phyloP scores from a whole-genome alignment of 192 early-diverging fungal genomes.

The Podila epigama region DNA sequence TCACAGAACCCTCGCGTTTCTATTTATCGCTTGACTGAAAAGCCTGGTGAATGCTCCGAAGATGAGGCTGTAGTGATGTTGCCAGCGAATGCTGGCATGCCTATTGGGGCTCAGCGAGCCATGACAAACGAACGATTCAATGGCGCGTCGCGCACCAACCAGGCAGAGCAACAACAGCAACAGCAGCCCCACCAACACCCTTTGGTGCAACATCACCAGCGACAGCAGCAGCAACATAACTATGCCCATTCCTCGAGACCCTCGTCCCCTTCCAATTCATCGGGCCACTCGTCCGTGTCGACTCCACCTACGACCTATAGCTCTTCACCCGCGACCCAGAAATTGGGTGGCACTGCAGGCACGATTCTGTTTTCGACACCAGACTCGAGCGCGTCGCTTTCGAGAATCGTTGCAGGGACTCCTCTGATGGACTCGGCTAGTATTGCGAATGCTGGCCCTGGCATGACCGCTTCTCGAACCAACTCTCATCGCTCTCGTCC shows the following conservation, averaged over 20 bases:
- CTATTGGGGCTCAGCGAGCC: background rate
- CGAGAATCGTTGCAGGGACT: background rate
- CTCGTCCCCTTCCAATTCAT: constrained; percentile 19
- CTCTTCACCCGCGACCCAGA: constrained; percentile 18
- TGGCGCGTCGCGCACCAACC: background rate
- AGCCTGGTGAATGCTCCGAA: background rate
- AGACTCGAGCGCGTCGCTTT: constrained; percentile 2
- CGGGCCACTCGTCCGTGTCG: constrained; percentile 12
- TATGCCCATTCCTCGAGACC: constrained; percentile 10
- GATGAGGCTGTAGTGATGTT: background rate
- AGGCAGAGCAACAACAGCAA: background rate
- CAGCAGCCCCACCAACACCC: background rate
- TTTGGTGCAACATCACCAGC: background rate
- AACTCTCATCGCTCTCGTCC: too few relatives aligned
- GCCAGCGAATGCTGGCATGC: background rate
- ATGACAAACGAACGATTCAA: background rate
- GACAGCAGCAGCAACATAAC: background rate
- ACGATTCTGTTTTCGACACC: constrained; percentile 10
- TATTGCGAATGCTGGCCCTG: too few relatives aligned
- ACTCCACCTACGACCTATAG: constrained; percentile 17
- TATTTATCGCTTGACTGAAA: background rate
- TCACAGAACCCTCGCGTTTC: background rate
- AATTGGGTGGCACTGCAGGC: background rate
- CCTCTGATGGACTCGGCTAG: constrained; percentile 15
- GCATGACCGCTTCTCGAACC: too few relatives aligned